Percentiles rank a stretch among this genome's conserved stretches.
These are phyloP conservation scores for Claviceps monticola DNA, from an alignment of 2,329 filamentous ascomycete genomes.

Conservation along the genomic window DNA sequence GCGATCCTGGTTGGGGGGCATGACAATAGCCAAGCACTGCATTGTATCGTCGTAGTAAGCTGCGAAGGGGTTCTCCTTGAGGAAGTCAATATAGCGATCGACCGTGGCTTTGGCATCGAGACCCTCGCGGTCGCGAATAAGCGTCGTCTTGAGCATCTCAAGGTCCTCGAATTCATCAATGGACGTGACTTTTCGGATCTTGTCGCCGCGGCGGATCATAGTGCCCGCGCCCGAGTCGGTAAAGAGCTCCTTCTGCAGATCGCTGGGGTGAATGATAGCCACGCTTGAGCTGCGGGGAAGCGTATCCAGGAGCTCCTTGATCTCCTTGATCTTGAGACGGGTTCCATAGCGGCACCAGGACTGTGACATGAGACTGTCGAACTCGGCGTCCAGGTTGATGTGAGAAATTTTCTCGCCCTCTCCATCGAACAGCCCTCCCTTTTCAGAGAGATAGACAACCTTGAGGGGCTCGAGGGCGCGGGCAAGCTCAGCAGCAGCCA, in stretches of 20 bases:
- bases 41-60: slow-evolving; percentile 91
- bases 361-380: slow-evolving; percentile 80
- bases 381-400: slow-evolving; percentile 96
- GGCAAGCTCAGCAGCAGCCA: slow-evolving; percentile 86
- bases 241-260: slow-evolving; percentile 92
- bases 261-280: slow-evolving; percentile 92
- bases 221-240: slow-evolving; percentile 93
- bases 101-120: slow-evolving; percentile 73
- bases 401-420: slow-evolving; percentile 90
- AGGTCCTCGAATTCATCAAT: slow-evolving; percentile 65
- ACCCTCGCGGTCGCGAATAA: slow-evolving; percentile 69
- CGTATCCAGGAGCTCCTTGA: slow-evolving; percentile 81
- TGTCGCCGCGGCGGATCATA: slow-evolving; percentile 81
- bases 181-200: slow-evolving; percentile 60
- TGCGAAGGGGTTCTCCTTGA: slow-evolving; percentile 69
- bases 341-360: slow-evolving; percentile 94
- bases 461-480: slow-evolving; percentile 83
- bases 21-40: slow-evolving; percentile 81
- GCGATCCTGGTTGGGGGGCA: slow-evolving; percentile 54
- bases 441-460: slow-evolving; percentile 97
- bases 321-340: slow-evolving; percentile 92
- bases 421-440: slow-evolving; percentile 89
- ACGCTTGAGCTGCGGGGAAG: slow-evolving; percentile 88
- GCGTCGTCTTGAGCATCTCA: slow-evolving; percentile 63
- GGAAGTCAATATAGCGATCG: slow-evolving; percentile 69